Evolutionary conservation across 208 protist species (phyloP).

Genomic region (Polymyxa betae): DNA sequence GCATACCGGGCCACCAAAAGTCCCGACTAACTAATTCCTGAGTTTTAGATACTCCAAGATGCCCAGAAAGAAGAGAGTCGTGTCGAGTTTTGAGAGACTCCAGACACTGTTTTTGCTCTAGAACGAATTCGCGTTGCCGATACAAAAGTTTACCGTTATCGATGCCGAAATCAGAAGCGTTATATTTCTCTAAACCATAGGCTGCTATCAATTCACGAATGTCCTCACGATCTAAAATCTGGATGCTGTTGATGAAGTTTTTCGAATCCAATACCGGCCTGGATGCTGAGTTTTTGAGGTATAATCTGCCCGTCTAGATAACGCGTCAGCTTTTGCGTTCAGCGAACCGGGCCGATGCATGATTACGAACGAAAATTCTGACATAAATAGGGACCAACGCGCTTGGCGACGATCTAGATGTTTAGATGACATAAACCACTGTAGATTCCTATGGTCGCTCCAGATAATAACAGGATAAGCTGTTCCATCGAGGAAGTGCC

Average conservation of each 20-base stretch:
- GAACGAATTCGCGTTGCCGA: background rate
- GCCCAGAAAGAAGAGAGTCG: background rate
- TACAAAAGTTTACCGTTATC: too few species aligned
- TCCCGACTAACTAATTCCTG: background rate
- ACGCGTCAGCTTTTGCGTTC: background rate
- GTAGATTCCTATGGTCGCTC: background rate
- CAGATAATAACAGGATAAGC: background rate
- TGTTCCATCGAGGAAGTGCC: constrained; percentile 12
- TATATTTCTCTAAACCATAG: too few species aligned
- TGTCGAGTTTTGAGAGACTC: background rate
- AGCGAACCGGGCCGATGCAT: background rate
- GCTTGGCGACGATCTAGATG: background rate
- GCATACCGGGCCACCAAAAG: background rate
- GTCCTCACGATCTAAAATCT: too few species aligned
- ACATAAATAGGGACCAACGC: background rate
- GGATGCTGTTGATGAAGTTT: too few species aligned
- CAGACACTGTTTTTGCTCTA: background rate
- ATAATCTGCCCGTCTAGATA: background rate
- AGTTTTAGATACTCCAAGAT: background rate
- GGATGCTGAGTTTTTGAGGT: too few species aligned
- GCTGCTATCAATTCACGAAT: too few species aligned
- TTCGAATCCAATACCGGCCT: too few species aligned
- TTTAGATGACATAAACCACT: background rate
- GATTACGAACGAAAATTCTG: background rate
- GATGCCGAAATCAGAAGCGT: too few species aligned